A percentile compares a stretch with the other conserved stretches of the same genome.
Evolutionary conservation across 345 rosid genomes (phyloP).

Genomic region (Odontarrhena argentea): DNA sequence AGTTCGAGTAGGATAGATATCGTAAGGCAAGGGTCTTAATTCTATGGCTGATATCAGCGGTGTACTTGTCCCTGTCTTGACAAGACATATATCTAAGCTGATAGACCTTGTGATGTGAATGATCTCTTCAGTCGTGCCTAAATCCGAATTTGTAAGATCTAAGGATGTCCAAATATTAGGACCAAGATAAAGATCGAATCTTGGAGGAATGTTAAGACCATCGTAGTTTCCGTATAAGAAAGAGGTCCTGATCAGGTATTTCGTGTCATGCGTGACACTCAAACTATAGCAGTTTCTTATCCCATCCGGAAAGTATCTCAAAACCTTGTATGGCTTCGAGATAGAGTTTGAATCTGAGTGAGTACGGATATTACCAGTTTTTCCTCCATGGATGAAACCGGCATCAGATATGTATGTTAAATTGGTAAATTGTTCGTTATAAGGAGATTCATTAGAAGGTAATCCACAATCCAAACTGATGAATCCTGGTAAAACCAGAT

Average conservation of each 20-base stretch:
- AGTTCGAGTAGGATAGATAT: background rate
- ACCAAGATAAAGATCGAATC: slow-evolving; percentile 50
- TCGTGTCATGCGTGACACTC: slow-evolving; percentile 28
- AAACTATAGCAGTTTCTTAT: slow-evolving; percentile 44
- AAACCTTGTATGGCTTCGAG: slow-evolving; percentile 4
- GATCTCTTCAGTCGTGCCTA: slow-evolving; percentile 21
- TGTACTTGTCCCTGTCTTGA: slow-evolving; percentile 43
- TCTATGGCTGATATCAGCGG: slow-evolving; percentile 32
- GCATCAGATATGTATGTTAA: slow-evolving; percentile 42
- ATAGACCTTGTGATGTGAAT: slow-evolving; percentile 40
- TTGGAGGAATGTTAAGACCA: slow-evolving; percentile 25
- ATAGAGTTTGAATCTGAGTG: background rate
- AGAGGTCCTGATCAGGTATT: slow-evolving; percentile 38
- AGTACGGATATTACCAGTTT: slow-evolving; percentile 2
- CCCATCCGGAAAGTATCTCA: slow-evolving; percentile 46
- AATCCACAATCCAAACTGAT: slow-evolving; percentile 54
- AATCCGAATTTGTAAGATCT: slow-evolving; percentile 7
- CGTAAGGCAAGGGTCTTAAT: slow-evolving; percentile 25
- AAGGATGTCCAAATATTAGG: slow-evolving; percentile 45
- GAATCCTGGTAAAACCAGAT: slow-evolving; percentile 35
- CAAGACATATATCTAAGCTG: slow-evolving; percentile 46
- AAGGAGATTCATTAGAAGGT: slow-evolving; percentile 27
- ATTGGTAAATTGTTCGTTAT: slow-evolving; percentile 30
- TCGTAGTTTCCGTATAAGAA: slow-evolving; percentile 54
- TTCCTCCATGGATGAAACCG: slow-evolving; percentile 40